Evolutionary conservation across 371 early-diverging fungal genomes (phyloP).

Genomic region (Mucor indicus): DNA sequence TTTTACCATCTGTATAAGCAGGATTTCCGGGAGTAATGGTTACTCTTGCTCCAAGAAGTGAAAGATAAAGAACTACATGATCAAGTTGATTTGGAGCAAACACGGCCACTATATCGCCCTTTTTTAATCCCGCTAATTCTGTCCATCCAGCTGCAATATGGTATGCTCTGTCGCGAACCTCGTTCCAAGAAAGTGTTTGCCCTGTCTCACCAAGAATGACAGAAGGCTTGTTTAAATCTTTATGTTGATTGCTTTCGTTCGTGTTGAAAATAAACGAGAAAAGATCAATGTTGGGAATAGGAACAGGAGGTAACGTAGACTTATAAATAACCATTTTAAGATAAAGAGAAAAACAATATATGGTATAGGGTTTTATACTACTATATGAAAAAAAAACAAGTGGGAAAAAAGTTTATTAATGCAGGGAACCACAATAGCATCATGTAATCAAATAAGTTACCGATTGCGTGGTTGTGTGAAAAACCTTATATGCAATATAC

Average conservation of each 20-base stretch:
- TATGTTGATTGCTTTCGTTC: conserved; percentile 32
- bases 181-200: conserved; percentile 55
- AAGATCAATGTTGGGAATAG: conserved; percentile 65
- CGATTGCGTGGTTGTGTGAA: no score
- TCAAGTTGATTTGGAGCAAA: conserved; percentile 68
- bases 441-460: no score
- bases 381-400: no score
- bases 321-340: conserved; percentile 36
- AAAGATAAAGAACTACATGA: conserved; percentile 38
- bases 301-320: conserved; percentile 25
- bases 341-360: no score
- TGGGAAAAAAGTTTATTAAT: no score
- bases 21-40: conserved; percentile 44
- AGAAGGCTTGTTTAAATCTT: conserved; percentile 34
- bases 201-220: conserved; percentile 62
- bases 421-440: no score
- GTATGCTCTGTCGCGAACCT: conserved; percentile 20
- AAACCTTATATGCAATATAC: no score
- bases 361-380: no score
- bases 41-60: conserved; percentile 37
- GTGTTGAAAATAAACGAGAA: conserved; percentile 58
- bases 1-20: conserved; percentile 39
- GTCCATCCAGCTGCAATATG: conserved; percentile 21
- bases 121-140: conserved; percentile 54
- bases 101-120: conserved; percentile 73